Percentiles rank a stretch among this genome's conserved stretches.
These are phyloP conservation scores for Chaetoceros muelleri DNA, from an alignment of 108 stramenopile genomes.

Conservation along the genomic window DNA sequence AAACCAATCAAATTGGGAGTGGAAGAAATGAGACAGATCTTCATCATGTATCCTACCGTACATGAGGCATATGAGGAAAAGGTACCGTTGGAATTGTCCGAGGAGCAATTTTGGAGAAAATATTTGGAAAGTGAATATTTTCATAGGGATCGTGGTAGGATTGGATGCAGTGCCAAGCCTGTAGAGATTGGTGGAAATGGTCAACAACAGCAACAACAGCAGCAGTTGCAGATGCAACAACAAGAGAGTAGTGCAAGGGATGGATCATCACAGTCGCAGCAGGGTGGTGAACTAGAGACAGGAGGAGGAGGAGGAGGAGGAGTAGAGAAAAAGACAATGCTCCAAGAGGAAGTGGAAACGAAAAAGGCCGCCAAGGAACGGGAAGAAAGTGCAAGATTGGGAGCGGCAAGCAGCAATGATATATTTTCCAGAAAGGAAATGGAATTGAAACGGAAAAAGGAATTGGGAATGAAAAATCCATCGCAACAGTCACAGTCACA, in stretches of 20 bases:
- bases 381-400: conserved; percentile 4
- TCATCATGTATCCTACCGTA: conserved; percentile 82
- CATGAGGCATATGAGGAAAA: conserved; percentile 89
- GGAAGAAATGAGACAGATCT: conserved; percentile 88
- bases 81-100: conserved; percentile 73
- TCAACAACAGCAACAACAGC: conserved; percentile 19
- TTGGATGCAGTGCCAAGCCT: conserved; percentile 25
- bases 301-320: conserved; percentile 4
- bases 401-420: conserved; percentile 1
- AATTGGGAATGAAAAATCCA: conserved; percentile 4
- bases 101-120: conserved; percentile 84
- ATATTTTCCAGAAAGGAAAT: not conserved
- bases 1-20: conserved; percentile 31
- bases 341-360: conserved; percentile 14
- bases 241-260: not conserved
- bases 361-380: conserved; percentile 3
- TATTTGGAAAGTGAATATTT: conserved; percentile 82
- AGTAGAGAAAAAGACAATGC: conserved; percentile 18
- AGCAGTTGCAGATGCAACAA: conserved; percentile 11
- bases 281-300: conserved; percentile 6
- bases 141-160: conserved; percentile 76
- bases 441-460: not conserved
- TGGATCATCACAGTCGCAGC: not conserved
- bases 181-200: conserved; percentile 13
- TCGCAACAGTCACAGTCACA: conserved; percentile 1